Evolutionary conservation across 768 basidiomycete species (phyloP), one percentile per base, ranked within the genome.

Genomic region (Boletus sp.): DNA sequence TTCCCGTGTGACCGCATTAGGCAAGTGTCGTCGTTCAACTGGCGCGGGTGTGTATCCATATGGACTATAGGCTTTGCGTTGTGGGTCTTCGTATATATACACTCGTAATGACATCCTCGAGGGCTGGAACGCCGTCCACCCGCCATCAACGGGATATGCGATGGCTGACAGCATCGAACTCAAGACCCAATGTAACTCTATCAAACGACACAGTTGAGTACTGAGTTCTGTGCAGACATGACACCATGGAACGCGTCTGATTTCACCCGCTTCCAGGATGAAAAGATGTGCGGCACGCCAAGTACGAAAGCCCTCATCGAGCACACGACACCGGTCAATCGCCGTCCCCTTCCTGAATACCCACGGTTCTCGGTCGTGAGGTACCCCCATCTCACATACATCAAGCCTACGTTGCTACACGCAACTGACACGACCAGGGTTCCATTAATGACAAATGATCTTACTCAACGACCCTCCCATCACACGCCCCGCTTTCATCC

Each of bases 401-500:
- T 19, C 37, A n/a, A 10, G 1, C 27, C 13, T 17, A 11, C n/a
- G 11, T 17, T 10, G 19, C n/a, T 19, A 41, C 40, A 25, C 40
- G 21, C 21, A 19, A 5, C 38, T 10, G 14, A 41, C 15, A 42
- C 41, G 21, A 23, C 40, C 21, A 41, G 23, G 23, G 23, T 25
- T 11, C 39, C 5, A n/a, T n/a, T n/a, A 38, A 17, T 38, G 7
- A 8, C 8, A 21, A 3, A 25, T 17, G 6, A 29, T 15, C 11
- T 7, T n/a, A 47, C 41, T 58, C 55, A 17, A 64, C 47, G 19
- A 48, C 47, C 27, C 37, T 32, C 21, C 78, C 77, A 35, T 72
- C 70, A 42, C 59, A 61, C 61, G 70, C 13, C 82, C 84, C 1
- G 70, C 77, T 59, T 84, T 85, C 82, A 84, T 83, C 39, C 84